Conservation (phyloP, 257 asterid species). For the Solanum appendiculatum region DNA sequence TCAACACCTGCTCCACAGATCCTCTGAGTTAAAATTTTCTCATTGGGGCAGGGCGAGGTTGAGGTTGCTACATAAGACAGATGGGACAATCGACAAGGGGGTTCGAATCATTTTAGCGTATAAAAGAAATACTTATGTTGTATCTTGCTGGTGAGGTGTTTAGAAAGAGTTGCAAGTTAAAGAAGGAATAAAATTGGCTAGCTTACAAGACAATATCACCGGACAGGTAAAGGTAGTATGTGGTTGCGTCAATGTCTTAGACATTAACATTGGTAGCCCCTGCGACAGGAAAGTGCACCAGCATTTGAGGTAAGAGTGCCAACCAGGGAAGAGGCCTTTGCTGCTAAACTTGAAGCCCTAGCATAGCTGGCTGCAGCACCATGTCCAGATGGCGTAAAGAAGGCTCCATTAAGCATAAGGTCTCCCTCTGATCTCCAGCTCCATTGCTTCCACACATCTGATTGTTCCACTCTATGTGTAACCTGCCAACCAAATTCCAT, state of each 20-base stretch:
- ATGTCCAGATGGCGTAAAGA: conserved; percentile 61
- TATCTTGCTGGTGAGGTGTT: not conserved
- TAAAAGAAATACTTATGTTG: not conserved
- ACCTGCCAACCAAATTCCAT: conserved; percentile 30
- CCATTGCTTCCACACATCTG: conserved; percentile 61
- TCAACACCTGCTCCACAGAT: conserved; percentile 16
- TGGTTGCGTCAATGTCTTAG: not conserved
- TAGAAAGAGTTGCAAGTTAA: not conserved
- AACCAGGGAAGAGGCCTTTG: conserved; percentile 67
- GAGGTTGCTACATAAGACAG: conserved; percentile 7
- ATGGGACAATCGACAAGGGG: not conserved
- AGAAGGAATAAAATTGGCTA: not conserved
- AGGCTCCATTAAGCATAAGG: conserved; percentile 87
- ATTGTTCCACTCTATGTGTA: conserved; percentile 50
- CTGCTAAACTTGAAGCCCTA: conserved; percentile 78
- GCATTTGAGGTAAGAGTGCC: conserved; percentile 58
- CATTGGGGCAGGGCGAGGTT: conserved; percentile 42
- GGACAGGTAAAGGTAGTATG: not conserved
- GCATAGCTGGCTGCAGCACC: conserved; percentile 69
- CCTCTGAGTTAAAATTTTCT: conserved; percentile 9
- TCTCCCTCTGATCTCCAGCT: conserved; percentile 96
- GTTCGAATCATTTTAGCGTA: not conserved
- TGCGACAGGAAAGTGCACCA: conserved; percentile 61
- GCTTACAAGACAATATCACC: not conserved
- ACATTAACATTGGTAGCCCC: conserved; percentile 44